Percentiles rank a stretch among this genome's conserved stretches.
Conservation (phyloP, 371 early-diverging fungal genomes). For the Zychaea mexicana region DNA sequence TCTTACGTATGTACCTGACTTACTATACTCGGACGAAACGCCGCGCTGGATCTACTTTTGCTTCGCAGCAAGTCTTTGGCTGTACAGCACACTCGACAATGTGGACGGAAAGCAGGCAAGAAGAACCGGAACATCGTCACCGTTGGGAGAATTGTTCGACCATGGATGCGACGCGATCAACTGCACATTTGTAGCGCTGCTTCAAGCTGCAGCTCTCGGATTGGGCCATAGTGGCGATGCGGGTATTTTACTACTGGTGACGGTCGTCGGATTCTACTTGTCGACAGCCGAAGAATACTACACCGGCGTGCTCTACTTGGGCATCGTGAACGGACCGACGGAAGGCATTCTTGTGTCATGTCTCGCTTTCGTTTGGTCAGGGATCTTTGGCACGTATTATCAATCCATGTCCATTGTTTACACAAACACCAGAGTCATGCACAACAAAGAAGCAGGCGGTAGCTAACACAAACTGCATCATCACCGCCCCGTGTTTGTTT, state of each 20-base stretch:
- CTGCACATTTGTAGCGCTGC: conserved; percentile 79
- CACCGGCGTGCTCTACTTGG: conserved; percentile 90
- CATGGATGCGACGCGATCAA: conserved; percentile 94
- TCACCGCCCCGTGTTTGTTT: too few relatives aligned
- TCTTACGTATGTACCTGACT: conserved; percentile 74
- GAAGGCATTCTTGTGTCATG: conserved; percentile 90
- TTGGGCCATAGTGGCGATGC: conserved; percentile 76
- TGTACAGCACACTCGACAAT: conserved; percentile 96
- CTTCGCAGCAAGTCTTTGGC: conserved; percentile 88
- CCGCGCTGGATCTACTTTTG: conserved; percentile 89
- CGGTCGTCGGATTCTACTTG: conserved; percentile 85
- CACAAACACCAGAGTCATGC: background rate
- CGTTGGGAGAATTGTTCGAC: conserved; percentile 95
- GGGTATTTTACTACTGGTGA: conserved; percentile 64
- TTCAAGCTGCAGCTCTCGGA: conserved; percentile 84
- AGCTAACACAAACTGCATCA: too few relatives aligned
- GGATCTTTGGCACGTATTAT: conserved; percentile 58
- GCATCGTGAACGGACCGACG: conserved; percentile 94
- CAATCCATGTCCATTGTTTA: too few relatives aligned
- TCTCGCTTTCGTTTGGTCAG: conserved; percentile 71
- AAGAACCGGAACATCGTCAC: conserved; percentile 89
- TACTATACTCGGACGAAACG: conserved; percentile 61
- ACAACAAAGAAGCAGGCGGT: background rate
- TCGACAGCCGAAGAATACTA: conserved; percentile 97
- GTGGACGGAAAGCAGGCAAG: conserved; percentile 94